Percentiles rank a stretch among this genome's conserved stretches.
Evolutionary conservation across 176 grass and related monocot genomes (phyloP).

Genomic region (Aegilops tauschii): DNA sequence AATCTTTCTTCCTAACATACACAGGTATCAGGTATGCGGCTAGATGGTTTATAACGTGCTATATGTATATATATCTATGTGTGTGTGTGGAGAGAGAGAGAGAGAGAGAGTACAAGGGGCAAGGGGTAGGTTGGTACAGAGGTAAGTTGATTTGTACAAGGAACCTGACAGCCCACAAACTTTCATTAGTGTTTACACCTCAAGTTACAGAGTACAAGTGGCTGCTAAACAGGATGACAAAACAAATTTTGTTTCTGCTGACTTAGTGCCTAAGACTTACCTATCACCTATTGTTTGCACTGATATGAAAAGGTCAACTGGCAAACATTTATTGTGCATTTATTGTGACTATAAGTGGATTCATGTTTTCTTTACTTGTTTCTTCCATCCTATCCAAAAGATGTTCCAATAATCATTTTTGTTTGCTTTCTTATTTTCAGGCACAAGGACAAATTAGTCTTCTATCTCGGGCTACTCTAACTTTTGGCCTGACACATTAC

Average conservation of each 20-base stretch:
- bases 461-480: conserved; percentile 57
- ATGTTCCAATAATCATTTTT: background rate
- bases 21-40: too few species aligned
- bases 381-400: background rate
- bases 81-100: too few species aligned
- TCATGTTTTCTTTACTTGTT: conserved; percentile 13
- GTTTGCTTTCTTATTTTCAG: conserved; percentile 47
- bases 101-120: too few species aligned
- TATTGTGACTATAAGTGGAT: background rate
- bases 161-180: too few species aligned
- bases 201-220: background rate
- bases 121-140: too few species aligned
- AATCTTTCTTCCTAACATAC: too few species aligned
- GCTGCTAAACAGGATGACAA: background rate
- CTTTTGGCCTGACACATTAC: conserved; percentile 92
- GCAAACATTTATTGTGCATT: background rate
- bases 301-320: background rate
- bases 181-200: too few species aligned
- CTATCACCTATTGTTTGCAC: conserved; percentile 3
- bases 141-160: too few species aligned
- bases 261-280: background rate
- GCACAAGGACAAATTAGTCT: conserved; percentile 87
- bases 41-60: too few species aligned
- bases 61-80: too few species aligned
- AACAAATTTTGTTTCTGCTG: background rate